phyloP scores from a whole-genome alignment of 1,284 basidiomycete species.

The Ceratobasidium sp. region DNA sequence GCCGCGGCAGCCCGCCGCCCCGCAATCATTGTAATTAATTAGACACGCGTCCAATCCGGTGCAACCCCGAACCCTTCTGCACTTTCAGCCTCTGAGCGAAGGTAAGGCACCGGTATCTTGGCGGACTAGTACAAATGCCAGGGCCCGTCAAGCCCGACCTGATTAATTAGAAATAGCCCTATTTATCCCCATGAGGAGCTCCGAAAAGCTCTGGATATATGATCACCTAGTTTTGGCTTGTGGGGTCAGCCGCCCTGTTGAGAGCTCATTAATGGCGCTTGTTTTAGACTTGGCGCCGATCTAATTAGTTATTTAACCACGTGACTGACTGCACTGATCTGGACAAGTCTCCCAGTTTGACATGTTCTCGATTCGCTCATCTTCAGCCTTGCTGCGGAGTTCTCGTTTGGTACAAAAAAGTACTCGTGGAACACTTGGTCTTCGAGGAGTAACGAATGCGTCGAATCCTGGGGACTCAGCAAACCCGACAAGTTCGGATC shows the following conservation, averaged over 20 bases:
- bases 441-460: constrained; percentile 6
- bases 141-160: too few species aligned
- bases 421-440: neutral
- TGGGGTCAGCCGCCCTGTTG: neutral
- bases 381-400: constrained; percentile 3
- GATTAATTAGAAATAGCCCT: too few species aligned
- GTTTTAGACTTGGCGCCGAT: neutral
- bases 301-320: neutral
- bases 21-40: too few species aligned
- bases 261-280: constrained; percentile 5
- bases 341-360: neutral
- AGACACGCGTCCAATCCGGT: too few species aligned
- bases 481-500: constrained; percentile 2
- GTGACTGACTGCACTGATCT: constrained; percentile 7
- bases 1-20: too few species aligned
- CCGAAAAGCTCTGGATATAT: too few species aligned
- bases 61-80: too few species aligned
- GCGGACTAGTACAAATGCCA: too few species aligned
- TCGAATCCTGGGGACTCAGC: neutral
- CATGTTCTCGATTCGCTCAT: constrained; percentile 11
- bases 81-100: too few species aligned
- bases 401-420: neutral
- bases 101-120: too few species aligned
- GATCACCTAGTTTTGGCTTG: too few species aligned
- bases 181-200: too few species aligned